Conservation (phyloP, 345 rosid genomes). For the thale cress (Arabidopsis thaliana) region DNA sequence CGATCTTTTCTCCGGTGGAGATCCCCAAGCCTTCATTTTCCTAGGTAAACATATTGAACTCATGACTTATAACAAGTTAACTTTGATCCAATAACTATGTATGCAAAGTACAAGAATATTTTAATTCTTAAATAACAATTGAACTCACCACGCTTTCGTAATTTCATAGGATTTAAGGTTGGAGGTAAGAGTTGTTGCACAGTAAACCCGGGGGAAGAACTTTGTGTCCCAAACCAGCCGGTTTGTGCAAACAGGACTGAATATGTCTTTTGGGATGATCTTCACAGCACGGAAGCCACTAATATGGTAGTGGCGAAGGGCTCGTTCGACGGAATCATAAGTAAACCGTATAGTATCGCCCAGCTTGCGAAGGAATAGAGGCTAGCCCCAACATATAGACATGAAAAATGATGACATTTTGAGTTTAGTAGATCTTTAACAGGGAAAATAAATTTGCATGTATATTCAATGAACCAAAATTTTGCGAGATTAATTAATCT, state of each 20-base stretch:
- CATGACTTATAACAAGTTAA: neutral
- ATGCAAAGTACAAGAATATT: neutral
- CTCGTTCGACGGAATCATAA: constrained; percentile 25
- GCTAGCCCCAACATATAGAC: neutral
- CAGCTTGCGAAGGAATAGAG: constrained; percentile 31
- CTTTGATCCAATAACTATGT: neutral
- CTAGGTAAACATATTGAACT: constrained; percentile 34
- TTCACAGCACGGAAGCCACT: constrained; percentile 53
- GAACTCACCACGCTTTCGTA: neutral
- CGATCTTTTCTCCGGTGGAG: constrained; percentile 25
- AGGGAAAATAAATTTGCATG: neutral
- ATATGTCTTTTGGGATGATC: constrained; percentile 53
- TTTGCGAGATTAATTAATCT: neutral
- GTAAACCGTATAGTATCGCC: constrained; percentile 29
- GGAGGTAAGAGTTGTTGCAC: constrained; percentile 41
- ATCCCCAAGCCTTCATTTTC: neutral
- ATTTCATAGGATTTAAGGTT: constrained; percentile 42
- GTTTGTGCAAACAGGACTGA: constrained; percentile 47
- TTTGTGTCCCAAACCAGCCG: constrained; percentile 39
- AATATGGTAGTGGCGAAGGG: constrained; percentile 42
- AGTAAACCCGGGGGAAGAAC: constrained; percentile 23
- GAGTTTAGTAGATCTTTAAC: neutral
- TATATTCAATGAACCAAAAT: neutral
- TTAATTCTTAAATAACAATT: neutral
- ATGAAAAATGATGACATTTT: neutral